Evolutionary conservation across 495 filamentous ascomycete species (phyloP).

Genomic region (Trichocladium uniseriatum): DNA sequence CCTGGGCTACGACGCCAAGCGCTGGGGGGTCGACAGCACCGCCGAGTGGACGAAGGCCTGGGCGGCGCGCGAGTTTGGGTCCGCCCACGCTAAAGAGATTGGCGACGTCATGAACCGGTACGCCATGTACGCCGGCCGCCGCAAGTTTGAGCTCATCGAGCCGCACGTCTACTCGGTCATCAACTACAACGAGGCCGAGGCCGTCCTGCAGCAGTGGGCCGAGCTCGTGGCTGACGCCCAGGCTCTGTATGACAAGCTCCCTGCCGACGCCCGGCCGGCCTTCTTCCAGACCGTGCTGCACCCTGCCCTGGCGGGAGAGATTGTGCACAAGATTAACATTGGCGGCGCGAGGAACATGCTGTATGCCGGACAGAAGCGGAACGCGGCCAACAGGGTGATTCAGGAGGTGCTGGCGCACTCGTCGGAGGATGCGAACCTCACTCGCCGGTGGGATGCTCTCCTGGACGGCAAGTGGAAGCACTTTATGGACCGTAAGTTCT

Average conservation of each 20-base stretch:
- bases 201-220: conserved; percentile 54
- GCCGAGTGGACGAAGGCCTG: conserved; percentile 47
- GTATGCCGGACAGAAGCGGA: conserved; percentile 55
- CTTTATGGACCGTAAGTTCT: conserved; percentile 56
- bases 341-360: conserved; percentile 52
- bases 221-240: conserved; percentile 45
- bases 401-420: conserved; percentile 51
- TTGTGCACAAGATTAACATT: conserved; percentile 53
- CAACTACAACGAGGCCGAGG: conserved; percentile 65
- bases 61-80: conserved; percentile 53
- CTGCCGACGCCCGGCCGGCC: conserved; percentile 38
- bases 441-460: conserved; percentile 51
- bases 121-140: conserved; percentile 50
- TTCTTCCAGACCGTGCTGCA: conserved; percentile 67
- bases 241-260: conserved; percentile 45
- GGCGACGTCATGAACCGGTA: conserved; percentile 51
- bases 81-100: conserved; percentile 39
- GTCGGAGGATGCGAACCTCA: conserved; percentile 52
- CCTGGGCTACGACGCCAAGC: conserved; percentile 53
- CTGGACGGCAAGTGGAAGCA: conserved; percentile 64
- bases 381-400: conserved; percentile 53
- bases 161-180: conserved; percentile 53
- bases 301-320: conserved; percentile 52
- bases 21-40: conserved; percentile 47
- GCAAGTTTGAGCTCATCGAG: conserved; percentile 64